Base-by-base conservation (phyloP, 2,329 filamentous ascomycete genomes). In the Diplodia seriata region DNA sequence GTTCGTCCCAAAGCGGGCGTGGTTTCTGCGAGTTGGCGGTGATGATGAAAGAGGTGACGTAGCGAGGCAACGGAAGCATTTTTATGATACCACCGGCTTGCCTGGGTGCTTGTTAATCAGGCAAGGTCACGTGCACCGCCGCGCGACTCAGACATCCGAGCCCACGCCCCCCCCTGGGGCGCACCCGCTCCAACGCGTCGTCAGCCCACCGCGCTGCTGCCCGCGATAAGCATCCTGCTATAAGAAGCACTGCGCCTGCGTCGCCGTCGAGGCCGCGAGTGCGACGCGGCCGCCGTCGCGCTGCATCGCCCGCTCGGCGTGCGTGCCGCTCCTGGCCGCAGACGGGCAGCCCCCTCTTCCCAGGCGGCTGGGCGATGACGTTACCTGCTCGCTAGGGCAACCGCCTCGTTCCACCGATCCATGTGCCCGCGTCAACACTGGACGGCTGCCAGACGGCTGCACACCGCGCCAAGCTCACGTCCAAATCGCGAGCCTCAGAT, bases 11-110 rank as follows among this genome's bases (percentile, higher is more conserved):
- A 67, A 57, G 64, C 64, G 64, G 64, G 64, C 38, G 53, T 57
- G 64, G 54, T 57, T 67, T 49, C 64, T 57, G 64, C 64, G 64
- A 67, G 64, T 67, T 67, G 64, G 64, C 64, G 64, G 43, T 67
- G 64, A 67, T 67, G 64, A 67, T 67, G 64, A 57, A 57, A 67
- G 54, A 57, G 64, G 64, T 67, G 64, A 67, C 64, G 64, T 67
- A 67, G 64, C 59, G 59, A 67, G 64, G 64, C 64, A 67, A 57
- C 64, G 64, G 55, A 67, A 57, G 64, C 64, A 67, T 67, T 67
- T 67, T 67, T 67, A 67, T 67, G 53, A 57, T 50, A 56, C 63
- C 40, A 55, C 38, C 54, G 31, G 64, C 31, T 55, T 67, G 43
- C 43, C 43, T n/a, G 20, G 43, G 43, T 47, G 64, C 57, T 67